phyloP scores from a whole-genome alignment of 2,329 filamentous ascomycete species.

The Nannizziopsis arthrosporioides region DNA sequence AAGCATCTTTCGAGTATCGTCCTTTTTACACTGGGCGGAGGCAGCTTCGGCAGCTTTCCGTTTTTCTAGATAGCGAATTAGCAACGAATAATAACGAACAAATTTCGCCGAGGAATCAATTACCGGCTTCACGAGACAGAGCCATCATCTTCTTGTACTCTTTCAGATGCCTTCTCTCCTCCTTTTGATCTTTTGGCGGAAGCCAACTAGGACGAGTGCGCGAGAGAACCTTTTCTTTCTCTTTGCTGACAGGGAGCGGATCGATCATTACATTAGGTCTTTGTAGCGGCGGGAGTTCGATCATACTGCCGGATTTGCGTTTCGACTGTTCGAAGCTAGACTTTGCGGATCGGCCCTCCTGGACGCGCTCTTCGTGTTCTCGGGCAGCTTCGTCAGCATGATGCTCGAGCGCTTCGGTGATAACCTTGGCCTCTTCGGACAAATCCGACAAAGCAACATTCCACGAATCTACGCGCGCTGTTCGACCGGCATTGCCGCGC shows the following conservation, averaged over 20 bases:
- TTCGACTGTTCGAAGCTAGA: slow-evolving; percentile 30
- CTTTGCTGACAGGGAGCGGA: slow-evolving; percentile 53
- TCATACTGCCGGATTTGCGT: slow-evolving; percentile 26
- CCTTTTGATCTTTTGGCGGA: slow-evolving; percentile 63
- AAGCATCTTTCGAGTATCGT: slow-evolving; percentile 42
- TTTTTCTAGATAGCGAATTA: slow-evolving; percentile 32
- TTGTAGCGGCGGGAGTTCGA: slow-evolving; percentile 49
- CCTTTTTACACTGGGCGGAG: slow-evolving; percentile 38
- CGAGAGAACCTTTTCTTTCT: slow-evolving; percentile 53
- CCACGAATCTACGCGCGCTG: slow-evolving; percentile 47
- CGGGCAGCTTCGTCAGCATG: slow-evolving; percentile 42
- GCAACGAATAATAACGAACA: neutral
- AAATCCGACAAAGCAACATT: slow-evolving; percentile 46
- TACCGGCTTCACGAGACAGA: slow-evolving; percentile 47
- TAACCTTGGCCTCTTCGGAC: slow-evolving; percentile 47
- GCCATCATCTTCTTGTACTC: slow-evolving; percentile 57
- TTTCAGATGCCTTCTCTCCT: slow-evolving; percentile 78
- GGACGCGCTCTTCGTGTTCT: slow-evolving; percentile 36
- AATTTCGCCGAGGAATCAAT: slow-evolving; percentile 16
- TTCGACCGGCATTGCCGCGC: slow-evolving; percentile 20
- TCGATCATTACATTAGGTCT: slow-evolving; percentile 55
- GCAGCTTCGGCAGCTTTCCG: slow-evolving; percentile 39
- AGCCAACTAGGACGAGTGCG: slow-evolving; percentile 58
- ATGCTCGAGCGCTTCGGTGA: slow-evolving; percentile 49
- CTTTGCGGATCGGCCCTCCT: slow-evolving; percentile 33